Evolutionary conservation across 2,329 filamentous ascomycete genomes (phyloP).

Genomic region (Xylaria sp.): DNA sequence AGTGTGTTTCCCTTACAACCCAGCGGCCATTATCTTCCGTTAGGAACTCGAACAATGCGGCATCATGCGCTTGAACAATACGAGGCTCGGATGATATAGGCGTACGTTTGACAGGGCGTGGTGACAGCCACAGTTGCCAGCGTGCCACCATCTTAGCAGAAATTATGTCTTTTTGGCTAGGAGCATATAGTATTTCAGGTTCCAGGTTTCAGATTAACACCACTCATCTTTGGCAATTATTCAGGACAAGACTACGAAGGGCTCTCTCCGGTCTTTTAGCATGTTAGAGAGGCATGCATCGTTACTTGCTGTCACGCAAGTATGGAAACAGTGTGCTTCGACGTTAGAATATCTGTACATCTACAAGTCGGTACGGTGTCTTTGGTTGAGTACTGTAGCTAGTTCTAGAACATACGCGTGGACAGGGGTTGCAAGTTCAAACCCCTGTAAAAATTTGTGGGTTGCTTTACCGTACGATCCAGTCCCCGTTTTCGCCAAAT

Average conservation of each 20-base stretch:
- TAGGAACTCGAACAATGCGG: slow-evolving; percentile 6
- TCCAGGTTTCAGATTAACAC: background rate
- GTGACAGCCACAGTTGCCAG: slow-evolving; percentile 18
- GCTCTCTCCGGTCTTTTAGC: background rate
- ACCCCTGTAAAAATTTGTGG: background rate
- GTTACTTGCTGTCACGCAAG: background rate
- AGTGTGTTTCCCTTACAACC: slow-evolving; percentile 8
- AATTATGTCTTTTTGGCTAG: too few relatives aligned
- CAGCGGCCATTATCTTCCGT: background rate
- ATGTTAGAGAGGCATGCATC: background rate
- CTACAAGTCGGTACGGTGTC: background rate
- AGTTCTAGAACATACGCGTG: background rate
- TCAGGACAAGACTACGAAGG: background rate
- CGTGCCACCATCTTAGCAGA: background rate
- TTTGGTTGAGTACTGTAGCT: background rate
- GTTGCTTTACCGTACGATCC: background rate
- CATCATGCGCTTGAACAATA: background rate
- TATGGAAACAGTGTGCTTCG: background rate
- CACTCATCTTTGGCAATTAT: background rate
- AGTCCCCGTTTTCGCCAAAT: background rate
- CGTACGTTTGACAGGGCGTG: background rate
- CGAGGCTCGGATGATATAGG: background rate
- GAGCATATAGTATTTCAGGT: too few relatives aligned
- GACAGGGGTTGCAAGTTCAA: background rate
- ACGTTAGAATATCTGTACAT: background rate